A percentile compares a stretch with the other conserved stretches of the same genome.
These are phyloP conservation scores for Hysterangium stoloniferum DNA, from an alignment of 768 basidiomycete species.

Conservation along the genomic window DNA sequence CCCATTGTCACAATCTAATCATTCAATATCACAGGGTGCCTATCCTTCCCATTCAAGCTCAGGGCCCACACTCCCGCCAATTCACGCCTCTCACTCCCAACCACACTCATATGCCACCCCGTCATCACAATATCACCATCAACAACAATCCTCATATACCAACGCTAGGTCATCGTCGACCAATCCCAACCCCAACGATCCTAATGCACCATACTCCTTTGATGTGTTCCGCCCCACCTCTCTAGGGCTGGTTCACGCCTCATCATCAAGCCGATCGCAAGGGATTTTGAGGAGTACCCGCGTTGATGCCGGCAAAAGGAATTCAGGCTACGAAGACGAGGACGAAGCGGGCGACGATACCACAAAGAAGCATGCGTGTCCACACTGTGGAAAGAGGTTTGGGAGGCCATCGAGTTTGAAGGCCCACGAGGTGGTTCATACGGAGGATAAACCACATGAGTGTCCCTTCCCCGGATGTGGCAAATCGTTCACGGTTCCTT, in stretches of 20 bases:
- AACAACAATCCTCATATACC: not conserved
- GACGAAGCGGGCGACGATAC: constrained; percentile 10
- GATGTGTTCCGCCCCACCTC: constrained; percentile 7
- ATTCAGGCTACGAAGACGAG: constrained; percentile 1
- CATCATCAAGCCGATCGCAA: constrained; percentile 5
- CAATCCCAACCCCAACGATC: too few species aligned
- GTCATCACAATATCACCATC: not conserved
- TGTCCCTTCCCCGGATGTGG: constrained; percentile 72
- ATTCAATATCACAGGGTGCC: not conserved
- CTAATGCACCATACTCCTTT: too few species aligned
- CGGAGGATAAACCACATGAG: constrained; percentile 36
- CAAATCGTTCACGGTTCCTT: constrained; percentile 75
- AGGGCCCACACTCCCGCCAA: constrained; percentile 7
- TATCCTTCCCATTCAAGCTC: constrained; percentile 1
- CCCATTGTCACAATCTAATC: not conserved
- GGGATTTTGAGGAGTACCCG: constrained; percentile 6
- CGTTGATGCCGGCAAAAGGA: constrained; percentile 3
- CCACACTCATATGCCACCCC: not conserved
- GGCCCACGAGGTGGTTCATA: constrained; percentile 9
- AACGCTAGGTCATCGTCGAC: too few species aligned
- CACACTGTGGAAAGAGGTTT: constrained; percentile 54
- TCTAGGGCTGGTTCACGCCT: constrained; percentile 2
- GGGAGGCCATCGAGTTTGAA: constrained; percentile 61
- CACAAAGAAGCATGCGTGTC: constrained; percentile 24
- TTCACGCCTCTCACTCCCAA: not conserved